phyloP scores from a whole-genome alignment of 2,329 filamentous ascomycete genomes.

The Colletotrichum destructivum region DNA sequence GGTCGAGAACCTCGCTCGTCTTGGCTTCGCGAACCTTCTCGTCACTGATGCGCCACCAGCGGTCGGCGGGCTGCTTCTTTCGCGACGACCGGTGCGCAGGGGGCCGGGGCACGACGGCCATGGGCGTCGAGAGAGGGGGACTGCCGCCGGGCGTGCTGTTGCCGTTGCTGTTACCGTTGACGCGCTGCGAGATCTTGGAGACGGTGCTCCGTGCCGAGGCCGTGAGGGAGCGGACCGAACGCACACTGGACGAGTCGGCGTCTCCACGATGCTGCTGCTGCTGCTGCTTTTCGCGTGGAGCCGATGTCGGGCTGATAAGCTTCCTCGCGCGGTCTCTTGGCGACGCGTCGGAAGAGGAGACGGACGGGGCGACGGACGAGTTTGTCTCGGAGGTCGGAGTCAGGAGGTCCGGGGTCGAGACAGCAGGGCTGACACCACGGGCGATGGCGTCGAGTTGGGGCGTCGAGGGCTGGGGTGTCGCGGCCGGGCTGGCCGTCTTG shows the following conservation, averaged over 20 bases:
- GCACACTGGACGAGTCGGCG: constrained; percentile 66
- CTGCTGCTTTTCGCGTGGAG: constrained; percentile 51
- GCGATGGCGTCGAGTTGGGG: constrained; percentile 59
- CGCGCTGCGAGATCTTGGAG: constrained; percentile 61
- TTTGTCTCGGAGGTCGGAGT: constrained; percentile 54
- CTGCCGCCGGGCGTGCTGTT: constrained; percentile 40
- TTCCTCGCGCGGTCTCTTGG: constrained; percentile 41
- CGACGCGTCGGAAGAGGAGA: constrained; percentile 49
- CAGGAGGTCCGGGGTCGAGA: constrained; percentile 65
- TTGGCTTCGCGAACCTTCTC: constrained; percentile 97
- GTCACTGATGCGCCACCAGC: constrained; percentile 98
- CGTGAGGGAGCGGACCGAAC: constrained; percentile 71
- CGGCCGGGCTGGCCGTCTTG: constrained; percentile 67
- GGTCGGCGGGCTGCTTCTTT: constrained; percentile 73
- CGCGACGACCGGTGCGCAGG: constrained; percentile 58
- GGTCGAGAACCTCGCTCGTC: constrained; percentile 89
- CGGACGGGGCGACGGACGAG: constrained; percentile 57
- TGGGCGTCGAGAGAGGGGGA: constrained; percentile 44
- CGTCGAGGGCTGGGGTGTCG: constrained; percentile 66
- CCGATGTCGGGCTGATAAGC: constrained; percentile 39
- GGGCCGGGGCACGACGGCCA: constrained; percentile 43
- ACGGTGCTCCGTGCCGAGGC: constrained; percentile 70
- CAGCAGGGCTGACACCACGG: constrained; percentile 57
- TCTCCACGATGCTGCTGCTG: constrained; percentile 50
- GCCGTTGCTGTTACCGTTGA: constrained; percentile 43